Base-by-base conservation (phyloP, 2,329 filamentous ascomycete genomes). In the Pseudogymnoascus sp. region DNA sequence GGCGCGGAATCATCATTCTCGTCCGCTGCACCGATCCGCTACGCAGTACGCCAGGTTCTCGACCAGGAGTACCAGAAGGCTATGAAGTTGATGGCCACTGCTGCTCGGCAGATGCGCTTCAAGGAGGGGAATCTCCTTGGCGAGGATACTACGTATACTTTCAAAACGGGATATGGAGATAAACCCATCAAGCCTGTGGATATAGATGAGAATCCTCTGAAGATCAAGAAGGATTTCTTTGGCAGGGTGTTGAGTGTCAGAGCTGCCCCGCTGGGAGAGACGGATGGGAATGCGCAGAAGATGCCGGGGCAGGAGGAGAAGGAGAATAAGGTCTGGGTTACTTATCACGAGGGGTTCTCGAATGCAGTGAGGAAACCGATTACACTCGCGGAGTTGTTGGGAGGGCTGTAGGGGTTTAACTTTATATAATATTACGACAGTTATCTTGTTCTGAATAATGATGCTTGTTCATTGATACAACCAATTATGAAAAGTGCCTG, bases 311-410 rank as follows among this genome's bases (percentile, higher is more conserved):
- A 69, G 38, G 71, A 74, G 43, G 74, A 77, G 61, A 36, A 57
- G 28, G 81, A 81, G 57, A 80, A 78, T 58, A 83, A 87, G 67
- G 88, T 92, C 3, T 96, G 91, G 91, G 85, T 96, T 41, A 93
- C 85, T 65, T 97, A 86, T 73, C 86, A 96, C 69, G 92, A 97
- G 75, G 92, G 92, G 0, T 86, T 91, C 71, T 94, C 91, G 61
- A 96, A 97, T 79, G 92, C 92, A 9, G 92, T 97, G 63, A 82
- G 89, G 72, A 96, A 96, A 73, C 90, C 91, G 2, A 85, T 97
- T 64, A 89, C 89, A 7, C 72, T 96, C 72, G 81, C 83, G 64
- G 92, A 96, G 73, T 82, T 97, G 68, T 75, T 96, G 78, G 80
- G 78, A 61, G 86, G 83, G 2, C 70, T 91, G 62, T 88, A 73